Base-by-base conservation (phyloP, 1,284 basidiomycete species). In the Fomitopsis palustris region DNA sequence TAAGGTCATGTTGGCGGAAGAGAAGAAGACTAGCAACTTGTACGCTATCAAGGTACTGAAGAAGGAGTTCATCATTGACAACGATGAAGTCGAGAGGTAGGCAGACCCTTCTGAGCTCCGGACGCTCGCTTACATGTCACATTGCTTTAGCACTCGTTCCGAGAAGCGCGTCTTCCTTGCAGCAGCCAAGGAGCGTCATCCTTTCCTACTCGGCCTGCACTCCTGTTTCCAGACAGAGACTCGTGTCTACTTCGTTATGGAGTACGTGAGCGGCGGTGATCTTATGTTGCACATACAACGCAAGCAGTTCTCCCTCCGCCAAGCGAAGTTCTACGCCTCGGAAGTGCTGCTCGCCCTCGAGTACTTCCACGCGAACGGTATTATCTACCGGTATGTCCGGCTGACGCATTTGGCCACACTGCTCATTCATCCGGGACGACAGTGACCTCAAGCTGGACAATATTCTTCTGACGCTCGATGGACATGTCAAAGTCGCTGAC, bases 211-310 rank as follows among this genome's bases (percentile, higher is more conserved):
- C 61, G 93, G 93, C 16, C 78, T 99, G 53, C 97, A 99, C 74
- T 99, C 96, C 17, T 99, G 97, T 81, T 99, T 99, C 88, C 97
- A 99, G 78, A 99, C 97, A 6, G 96, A 99, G 76, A 99, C 97
- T 14, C 91, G 97, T 29, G 92, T 92, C 31, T 92, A 92, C 77
- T 91, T 92, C 69, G 89, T 90, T 63, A 90, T 90, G 87, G 87
- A 90, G 74, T 88, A 86, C 73, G 83, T 92, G 62, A 86, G 84
- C 59, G 89, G 89, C 54, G 89, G 89, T 61, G 89, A 92, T 76
- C 77, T 92, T 60, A 92, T 92, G 89, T 74, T 91, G 58, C 89
- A 92, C 72, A 92, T 92, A 66, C 89, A 92, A 70, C 82, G 88
- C 65, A 87, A 89, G 74, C 89, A 91, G 69, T 92, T 92, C 74